Conservation (phyloP, 1,139 yeast species). For the Geotrichum candidum region DNA sequence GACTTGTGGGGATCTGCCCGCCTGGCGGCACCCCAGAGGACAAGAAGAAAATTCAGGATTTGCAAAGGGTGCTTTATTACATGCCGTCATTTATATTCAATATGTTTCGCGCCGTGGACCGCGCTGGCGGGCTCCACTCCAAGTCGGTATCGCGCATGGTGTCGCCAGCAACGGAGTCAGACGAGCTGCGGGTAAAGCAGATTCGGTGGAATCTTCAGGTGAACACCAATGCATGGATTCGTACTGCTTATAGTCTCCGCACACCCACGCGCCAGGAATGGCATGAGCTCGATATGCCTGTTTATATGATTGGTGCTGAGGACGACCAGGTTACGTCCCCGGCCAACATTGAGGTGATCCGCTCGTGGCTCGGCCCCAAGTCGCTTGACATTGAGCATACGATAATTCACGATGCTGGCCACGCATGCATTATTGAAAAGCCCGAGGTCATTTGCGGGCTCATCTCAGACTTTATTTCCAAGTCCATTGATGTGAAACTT, state of each 20-base stretch:
- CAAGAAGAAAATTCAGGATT: conserved; percentile 21
- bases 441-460: conserved; percentile 64
- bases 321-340: conserved; percentile 54
- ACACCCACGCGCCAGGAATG: conserved; percentile 45
- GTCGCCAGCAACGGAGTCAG: conserved; percentile 29
- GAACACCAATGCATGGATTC: conserved; percentile 48
- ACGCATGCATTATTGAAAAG: conserved; percentile 55
- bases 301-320: conserved; percentile 53
- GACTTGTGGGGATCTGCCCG: conserved; percentile 42
- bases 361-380: conserved; percentile 24
- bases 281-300: conserved; percentile 31
- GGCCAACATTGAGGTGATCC: conserved; percentile 29
- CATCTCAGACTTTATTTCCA: conserved; percentile 52
- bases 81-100: conserved; percentile 49
- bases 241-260: conserved; percentile 47
- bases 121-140: conserved; percentile 57
- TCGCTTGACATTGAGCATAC: conserved; percentile 26
- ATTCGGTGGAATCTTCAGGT: conserved; percentile 69
- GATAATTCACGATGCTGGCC: conserved; percentile 54
- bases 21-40: conserved; percentile 47
- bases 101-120: conserved; percentile 52
- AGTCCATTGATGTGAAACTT: conserved; percentile 40
- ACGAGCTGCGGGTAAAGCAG: conserved; percentile 50
- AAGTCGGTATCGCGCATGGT: conserved; percentile 53
- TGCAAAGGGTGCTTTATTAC: conserved; percentile 28